Conservation (phyloP, 129 eudicot genomes). For the Centella asiatica region DNA sequence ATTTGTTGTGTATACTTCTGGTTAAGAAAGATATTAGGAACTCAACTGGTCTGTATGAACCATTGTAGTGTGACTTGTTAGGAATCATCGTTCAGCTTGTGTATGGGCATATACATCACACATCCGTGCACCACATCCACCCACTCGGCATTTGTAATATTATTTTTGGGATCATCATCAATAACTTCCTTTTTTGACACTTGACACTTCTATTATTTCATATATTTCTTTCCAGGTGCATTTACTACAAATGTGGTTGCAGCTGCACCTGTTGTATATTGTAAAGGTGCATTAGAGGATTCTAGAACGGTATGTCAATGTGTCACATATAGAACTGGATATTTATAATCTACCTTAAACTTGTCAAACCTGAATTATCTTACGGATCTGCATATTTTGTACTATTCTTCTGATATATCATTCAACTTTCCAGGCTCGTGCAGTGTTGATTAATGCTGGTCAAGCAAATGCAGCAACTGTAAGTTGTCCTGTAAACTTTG, state of each 20-base stretch:
- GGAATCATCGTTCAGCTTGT: no score
- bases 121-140: no score
- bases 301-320: conserved; percentile 75
- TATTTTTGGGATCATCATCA: no score
- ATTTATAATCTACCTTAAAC: no score
- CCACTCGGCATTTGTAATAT: no score
- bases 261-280: conserved; percentile 89
- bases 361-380: no score
- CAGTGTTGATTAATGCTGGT: conserved; percentile 94
- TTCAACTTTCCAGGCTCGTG: conserved; percentile 69
- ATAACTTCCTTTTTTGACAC: background rate
- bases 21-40: no score
- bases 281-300: conserved; percentile 48
- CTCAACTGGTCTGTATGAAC: no score
- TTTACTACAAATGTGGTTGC: conserved; percentile 92
- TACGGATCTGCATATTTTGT: no score
- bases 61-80: no score
- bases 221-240: conserved; percentile 41
- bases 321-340: background rate
- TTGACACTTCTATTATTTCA: conserved; percentile 6
- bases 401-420: background rate
- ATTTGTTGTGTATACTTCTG: no score
- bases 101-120: no score
- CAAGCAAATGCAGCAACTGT: conserved; percentile 95
- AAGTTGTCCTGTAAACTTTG: conserved; percentile 11